These are phyloP conservation scores for Fusarium tanahbumbuense DNA, from an alignment of 2,329 filamentous ascomycete species.

Conservation along the genomic window DNA sequence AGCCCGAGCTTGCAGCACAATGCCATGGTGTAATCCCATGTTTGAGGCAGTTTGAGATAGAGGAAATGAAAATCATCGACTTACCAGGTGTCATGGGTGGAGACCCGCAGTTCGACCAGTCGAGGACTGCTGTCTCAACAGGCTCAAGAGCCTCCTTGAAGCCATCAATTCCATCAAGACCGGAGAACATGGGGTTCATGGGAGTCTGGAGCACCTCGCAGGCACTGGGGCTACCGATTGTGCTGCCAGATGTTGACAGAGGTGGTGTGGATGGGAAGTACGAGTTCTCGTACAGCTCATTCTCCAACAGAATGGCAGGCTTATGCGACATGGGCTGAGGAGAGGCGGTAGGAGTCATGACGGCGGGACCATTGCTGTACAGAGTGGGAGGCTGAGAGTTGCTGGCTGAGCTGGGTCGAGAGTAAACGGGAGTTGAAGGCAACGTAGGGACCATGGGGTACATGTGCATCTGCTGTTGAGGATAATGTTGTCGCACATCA, in stretches of 20 bases:
- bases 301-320: constrained; percentile 82
- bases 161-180: constrained; percentile 71
- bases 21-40: constrained; percentile 20
- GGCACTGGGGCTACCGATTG: constrained; percentile 85
- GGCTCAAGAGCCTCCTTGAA: constrained; percentile 79
- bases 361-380: constrained; percentile 68
- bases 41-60: constrained; percentile 8
- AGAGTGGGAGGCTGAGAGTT: constrained; percentile 72
- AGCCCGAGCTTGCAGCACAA: constrained; percentile 27
- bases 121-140: constrained; percentile 78
- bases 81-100: constrained; percentile 92
- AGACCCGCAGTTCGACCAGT: constrained; percentile 82
- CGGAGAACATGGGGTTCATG: constrained; percentile 81
- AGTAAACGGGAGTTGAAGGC: constrained; percentile 72
- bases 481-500: constrained; percentile 79
- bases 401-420: constrained; percentile 72
- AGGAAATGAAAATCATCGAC: constrained; percentile 53
- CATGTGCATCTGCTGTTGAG: constrained; percentile 68
- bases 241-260: constrained; percentile 85
- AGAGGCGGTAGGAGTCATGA: constrained; percentile 80
- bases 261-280: constrained; percentile 89
- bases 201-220: constrained; percentile 85
- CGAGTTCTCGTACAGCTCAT: constrained; percentile 75
- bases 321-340: constrained; percentile 80
- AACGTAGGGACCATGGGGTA: constrained; percentile 68